Base-by-base conservation (phyloP, 257 asterid genomes). In the Nicotiana knightiana region DNA sequence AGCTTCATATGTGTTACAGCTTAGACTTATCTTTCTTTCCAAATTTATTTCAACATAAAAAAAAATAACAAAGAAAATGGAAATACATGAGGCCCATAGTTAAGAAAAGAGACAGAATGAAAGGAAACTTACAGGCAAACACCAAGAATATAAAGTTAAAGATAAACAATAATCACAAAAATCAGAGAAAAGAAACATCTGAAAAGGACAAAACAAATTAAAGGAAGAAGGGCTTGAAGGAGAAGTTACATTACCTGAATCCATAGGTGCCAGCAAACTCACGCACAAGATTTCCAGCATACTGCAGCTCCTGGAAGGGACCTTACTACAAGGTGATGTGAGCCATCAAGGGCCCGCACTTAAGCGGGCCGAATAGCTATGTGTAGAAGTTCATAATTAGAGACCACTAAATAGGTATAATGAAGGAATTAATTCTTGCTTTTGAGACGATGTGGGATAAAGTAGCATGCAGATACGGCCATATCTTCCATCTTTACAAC, bases 331-430 rank as follows among this genome's bases (percentile, higher is more conserved):
- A 68, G 32, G 33, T 39, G 4, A 18, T 18, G 55, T 11, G 58
- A 70, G 78, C 78, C 59, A 71, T 46, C 78, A 43, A 46, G 78
- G 78, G 78, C 78, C 77, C 78, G 78, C 78, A 71, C 78, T 46
- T 70, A 71, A 33, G 59, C 59, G 21, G 59, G 59, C 78, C 78
- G 59, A 46, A 4, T 11, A 71, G 37, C 59, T 21, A 15, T 39
- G 35, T 70, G 7, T 71, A 12, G 37, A 71, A 71, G 37, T 24
- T 71, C 58, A 24, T 21, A 71, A 43, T 2, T 71, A 46, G 37
- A 39, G 39, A 7, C 21, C 24, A 21, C 21, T 71, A 43, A 71
- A 71, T 70, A 71, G 78, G 24, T 43, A 53, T 43, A 71, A 43
- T 24, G 24, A 46, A 46, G 13, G 37, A 46, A 13, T 3, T 15